Conservation (phyloP, 352 stramenopile genomes). For the Phytopythium sindhum region DNA sequence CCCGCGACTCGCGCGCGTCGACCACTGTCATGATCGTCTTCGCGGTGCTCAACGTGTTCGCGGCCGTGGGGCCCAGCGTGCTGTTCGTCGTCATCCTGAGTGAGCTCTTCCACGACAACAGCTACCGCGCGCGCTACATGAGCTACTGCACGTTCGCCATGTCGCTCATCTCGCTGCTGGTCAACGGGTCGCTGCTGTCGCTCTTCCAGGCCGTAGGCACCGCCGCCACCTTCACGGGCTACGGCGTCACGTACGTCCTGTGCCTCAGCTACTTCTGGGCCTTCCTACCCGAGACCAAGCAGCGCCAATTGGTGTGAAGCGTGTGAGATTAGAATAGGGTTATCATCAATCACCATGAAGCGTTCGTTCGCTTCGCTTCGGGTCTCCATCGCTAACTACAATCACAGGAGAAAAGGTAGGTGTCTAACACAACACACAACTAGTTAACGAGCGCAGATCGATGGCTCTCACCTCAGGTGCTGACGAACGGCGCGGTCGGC, state of each 20-base stretch:
- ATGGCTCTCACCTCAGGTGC: neutral
- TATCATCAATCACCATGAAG: conserved; percentile 1
- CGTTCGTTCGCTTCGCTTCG: neutral
- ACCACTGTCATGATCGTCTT: conserved; percentile 64
- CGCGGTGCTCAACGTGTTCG: conserved; percentile 69
- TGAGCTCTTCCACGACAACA: conserved; percentile 81
- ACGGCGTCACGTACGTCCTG: conserved; percentile 61
- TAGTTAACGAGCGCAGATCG: neutral
- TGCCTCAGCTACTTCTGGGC: conserved; percentile 67
- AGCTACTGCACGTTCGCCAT: conserved; percentile 89
- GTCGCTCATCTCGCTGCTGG: conserved; percentile 80
- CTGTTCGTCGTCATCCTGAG: conserved; percentile 85
- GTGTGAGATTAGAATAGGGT: neutral
- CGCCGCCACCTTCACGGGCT: conserved; percentile 57
- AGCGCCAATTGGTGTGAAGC: conserved; percentile 59
- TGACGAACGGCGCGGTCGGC: neutral
- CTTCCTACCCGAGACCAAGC: conserved; percentile 79
- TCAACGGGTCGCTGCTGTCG: conserved; percentile 79
- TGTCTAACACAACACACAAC: neutral
- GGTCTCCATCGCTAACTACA: neutral
- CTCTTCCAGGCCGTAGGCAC: conserved; percentile 71
- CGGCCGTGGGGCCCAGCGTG: conserved; percentile 69
- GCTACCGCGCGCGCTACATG: conserved; percentile 81
- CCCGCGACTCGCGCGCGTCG: conserved; percentile 34
- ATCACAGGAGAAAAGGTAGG: neutral